A percentile compares a stretch with the other conserved stretches of the same genome.
phyloP scores from a whole-genome alignment of 169 alveolate species.

The Plasmodium coatneyi region DNA sequence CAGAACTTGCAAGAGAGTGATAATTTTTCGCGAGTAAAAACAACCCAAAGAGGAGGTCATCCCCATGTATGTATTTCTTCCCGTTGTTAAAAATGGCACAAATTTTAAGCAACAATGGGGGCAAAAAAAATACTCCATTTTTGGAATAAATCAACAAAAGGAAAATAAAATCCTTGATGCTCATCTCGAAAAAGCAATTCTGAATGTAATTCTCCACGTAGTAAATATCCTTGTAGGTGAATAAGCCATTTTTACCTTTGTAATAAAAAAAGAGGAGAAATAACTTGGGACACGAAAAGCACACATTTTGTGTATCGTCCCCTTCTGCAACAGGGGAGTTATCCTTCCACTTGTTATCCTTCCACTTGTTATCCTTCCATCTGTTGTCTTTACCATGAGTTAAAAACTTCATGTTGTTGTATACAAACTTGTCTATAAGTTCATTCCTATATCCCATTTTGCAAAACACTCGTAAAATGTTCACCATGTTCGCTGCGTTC shows the following conservation, averaged over 20 bases:
- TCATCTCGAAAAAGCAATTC: slow-evolving; percentile 39
- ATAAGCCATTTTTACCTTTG: slow-evolving; percentile 64
- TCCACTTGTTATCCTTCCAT: neutral
- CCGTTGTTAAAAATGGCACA: slow-evolving; percentile 48
- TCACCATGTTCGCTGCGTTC: slow-evolving; percentile 48
- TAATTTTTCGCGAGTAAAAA: slow-evolving; percentile 68
- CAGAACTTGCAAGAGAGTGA: slow-evolving; percentile 9
- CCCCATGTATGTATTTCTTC: slow-evolving; percentile 3
- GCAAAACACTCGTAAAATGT: slow-evolving; percentile 64
- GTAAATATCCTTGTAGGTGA: slow-evolving; percentile 50
- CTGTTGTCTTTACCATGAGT: neutral
- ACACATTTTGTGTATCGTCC: neutral
- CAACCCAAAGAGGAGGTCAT: slow-evolving; percentile 33
- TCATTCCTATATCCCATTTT: slow-evolving; percentile 58
- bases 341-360: neutral
- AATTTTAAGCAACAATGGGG: slow-evolving; percentile 57
- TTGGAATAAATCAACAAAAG: slow-evolving; percentile 39
- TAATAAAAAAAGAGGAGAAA: slow-evolving; percentile 59
- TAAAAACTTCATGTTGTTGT: slow-evolving; percentile 25
- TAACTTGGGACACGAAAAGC: slow-evolving; percentile 50
- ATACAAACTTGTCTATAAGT: slow-evolving; percentile 26
- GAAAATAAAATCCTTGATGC: slow-evolving; percentile 44
- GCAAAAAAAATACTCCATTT: slow-evolving; percentile 27
- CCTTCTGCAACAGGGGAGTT: neutral
- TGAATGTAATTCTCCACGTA: slow-evolving; percentile 58